Conservation (phyloP, 129 eudicot genomes). For the Kitagawia praeruptora region DNA sequence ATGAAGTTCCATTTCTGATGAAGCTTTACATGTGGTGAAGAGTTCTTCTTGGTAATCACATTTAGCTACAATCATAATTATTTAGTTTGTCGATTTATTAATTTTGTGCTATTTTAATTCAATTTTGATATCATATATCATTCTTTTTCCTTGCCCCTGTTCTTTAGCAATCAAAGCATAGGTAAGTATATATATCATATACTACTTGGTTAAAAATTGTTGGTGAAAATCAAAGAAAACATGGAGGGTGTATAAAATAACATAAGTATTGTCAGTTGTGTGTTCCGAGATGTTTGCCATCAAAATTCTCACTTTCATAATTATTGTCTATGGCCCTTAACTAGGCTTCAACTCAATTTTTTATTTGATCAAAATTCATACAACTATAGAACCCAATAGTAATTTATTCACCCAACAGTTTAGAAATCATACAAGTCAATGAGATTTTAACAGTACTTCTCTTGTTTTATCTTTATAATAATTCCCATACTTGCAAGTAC, state of each 20-base stretch:
- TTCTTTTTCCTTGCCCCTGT: no score
- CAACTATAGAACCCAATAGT: neutral
- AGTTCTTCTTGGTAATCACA: slow-evolving; percentile 3
- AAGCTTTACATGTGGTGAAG: neutral
- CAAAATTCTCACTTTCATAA: slow-evolving; percentile 1
- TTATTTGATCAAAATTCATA: neutral
- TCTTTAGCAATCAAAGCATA: no score
- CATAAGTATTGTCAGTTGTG: neutral
- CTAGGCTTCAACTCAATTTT: neutral
- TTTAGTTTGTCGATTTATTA: neutral
- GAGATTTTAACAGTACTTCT: neutral
- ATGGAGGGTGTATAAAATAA: neutral
- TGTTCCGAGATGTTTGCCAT: slow-evolving; percentile 8
- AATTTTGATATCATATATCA: no score
- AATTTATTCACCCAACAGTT: neutral
- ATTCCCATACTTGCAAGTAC: neutral
- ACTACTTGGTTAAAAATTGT: neutral
- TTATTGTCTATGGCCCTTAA: slow-evolving; percentile 1
- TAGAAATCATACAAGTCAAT: slow-evolving; percentile 1
- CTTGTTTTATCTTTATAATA: slow-evolving; percentile 1
- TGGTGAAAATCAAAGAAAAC: slow-evolving; percentile 3
- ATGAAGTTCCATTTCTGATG: neutral
- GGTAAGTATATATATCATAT: no score
- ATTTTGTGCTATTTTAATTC: no score
- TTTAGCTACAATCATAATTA: neutral